Evolutionary conservation across 2,329 filamentous ascomycete genomes (phyloP).

Genomic region (Colletotrichum cordylinicola): DNA sequence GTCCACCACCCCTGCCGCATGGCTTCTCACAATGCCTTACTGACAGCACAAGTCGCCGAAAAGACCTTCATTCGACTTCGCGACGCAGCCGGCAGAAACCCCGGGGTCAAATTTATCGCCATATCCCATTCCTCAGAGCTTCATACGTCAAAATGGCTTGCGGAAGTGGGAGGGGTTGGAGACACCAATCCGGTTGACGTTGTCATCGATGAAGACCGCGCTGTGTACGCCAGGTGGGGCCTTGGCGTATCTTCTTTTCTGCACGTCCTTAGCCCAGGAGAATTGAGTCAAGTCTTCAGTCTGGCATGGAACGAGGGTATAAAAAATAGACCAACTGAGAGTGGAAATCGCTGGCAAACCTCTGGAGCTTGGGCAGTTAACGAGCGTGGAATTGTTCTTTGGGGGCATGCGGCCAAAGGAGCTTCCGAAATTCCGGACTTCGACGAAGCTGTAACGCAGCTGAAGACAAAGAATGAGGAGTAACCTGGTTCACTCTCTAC

Average conservation of each 20-base stretch:
- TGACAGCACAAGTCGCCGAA: constrained; percentile 62
- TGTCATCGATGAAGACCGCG: constrained; percentile 64
- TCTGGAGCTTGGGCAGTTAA: constrained; percentile 64
- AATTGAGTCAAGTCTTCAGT: constrained; percentile 62
- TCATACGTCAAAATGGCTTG: constrained; percentile 63
- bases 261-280: constrained; percentile 66
- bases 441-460: background rate
- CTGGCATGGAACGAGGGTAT: constrained; percentile 69
- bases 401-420: background rate
- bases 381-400: background rate
- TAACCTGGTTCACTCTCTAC: background rate
- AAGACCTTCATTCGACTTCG: constrained; percentile 66
- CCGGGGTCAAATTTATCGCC: constrained; percentile 61
- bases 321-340: constrained; percentile 69
- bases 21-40: background rate
- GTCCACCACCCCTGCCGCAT: constrained; percentile 25
- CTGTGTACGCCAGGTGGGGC: constrained; percentile 70
- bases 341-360: constrained; percentile 72
- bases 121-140: constrained; percentile 63
- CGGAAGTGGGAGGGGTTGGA: constrained; percentile 60
- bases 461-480: background rate
- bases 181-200: constrained; percentile 52
- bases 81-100: constrained; percentile 54
- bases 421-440: constrained; percentile 12
- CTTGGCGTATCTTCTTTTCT: constrained; percentile 65